Conservation (phyloP, 2,329 filamentous ascomycete species). For the Daldinia sp. region DNA sequence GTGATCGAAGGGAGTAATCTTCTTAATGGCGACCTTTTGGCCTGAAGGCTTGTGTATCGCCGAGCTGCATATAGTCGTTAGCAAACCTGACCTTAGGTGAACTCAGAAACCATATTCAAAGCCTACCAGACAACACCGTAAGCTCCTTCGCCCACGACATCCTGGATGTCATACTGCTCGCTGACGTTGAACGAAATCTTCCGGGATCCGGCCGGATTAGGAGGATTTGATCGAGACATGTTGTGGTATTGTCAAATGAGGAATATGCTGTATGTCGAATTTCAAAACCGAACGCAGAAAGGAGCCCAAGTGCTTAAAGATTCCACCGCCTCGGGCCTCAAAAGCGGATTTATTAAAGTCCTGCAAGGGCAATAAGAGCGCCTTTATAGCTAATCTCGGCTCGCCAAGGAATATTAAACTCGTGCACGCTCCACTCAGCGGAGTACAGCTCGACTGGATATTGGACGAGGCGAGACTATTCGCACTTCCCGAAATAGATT, state of each 20-base stretch:
- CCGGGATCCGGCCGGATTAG: conserved; percentile 73
- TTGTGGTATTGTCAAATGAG: conserved; percentile 35
- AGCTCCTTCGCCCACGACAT: conserved; percentile 98
- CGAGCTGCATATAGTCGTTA: conserved; percentile 69
- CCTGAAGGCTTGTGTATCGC: conserved; percentile 97
- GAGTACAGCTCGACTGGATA: conserved; percentile 29
- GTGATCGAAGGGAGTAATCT: conserved; percentile 99
- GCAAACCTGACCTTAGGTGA: conserved; percentile 8
- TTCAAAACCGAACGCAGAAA: conserved; percentile 9
- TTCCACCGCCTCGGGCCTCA: conserved; percentile 26
- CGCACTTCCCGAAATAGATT: conserved; percentile 23
- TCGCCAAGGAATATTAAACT: conserved; percentile 32
- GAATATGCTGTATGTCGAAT: conserved; percentile 16
- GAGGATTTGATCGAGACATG: conserved; percentile 70
- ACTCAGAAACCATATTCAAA: background rate
- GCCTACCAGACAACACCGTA: conserved; percentile 98
- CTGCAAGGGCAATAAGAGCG: conserved; percentile 36
- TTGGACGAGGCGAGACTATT: conserved; percentile 19
- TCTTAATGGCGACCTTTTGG: conserved; percentile 99
- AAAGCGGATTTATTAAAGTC: conserved; percentile 33
- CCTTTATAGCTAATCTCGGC: conserved; percentile 42
- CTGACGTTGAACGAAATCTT: conserved; percentile 99
- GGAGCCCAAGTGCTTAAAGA: conserved; percentile 17
- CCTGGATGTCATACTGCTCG: conserved; percentile 99
- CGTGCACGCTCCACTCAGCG: conserved; percentile 38